A percentile compares a stretch with the other conserved stretches of the same genome.
These are phyloP conservation scores for Madurella mycetomatis DNA, from an alignment of 2,329 filamentous ascomycete species.

Conservation along the genomic window DNA sequence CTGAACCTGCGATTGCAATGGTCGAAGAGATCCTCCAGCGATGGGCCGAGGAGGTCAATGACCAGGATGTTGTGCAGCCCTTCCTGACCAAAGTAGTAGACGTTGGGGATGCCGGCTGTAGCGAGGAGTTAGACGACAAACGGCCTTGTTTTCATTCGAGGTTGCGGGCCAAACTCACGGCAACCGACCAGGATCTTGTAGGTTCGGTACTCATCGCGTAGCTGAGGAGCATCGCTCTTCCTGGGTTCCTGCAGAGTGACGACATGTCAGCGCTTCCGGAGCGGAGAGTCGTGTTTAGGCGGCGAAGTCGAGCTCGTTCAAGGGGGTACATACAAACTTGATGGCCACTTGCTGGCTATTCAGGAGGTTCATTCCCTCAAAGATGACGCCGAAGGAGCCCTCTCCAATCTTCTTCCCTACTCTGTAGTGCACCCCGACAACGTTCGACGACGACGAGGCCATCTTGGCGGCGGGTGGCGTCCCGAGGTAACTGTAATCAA, in stretches of 20 bases:
- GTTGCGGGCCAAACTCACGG: conserved; percentile 62
- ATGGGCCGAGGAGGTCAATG: conserved; percentile 91
- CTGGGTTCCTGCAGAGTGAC: conserved; percentile 69
- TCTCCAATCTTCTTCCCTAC: conserved; percentile 99
- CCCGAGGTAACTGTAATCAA: conserved; percentile 2
- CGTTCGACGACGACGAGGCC: conserved; percentile 89
- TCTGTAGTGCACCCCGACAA: conserved; percentile 96
- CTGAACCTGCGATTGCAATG: conserved; percentile 93
- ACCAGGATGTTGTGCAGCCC: conserved; percentile 98
- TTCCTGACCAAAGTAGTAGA: conserved; percentile 99
- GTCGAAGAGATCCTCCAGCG: conserved; percentile 94
- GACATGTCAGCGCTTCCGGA: conserved; percentile 14
- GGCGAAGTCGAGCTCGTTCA: background rate
- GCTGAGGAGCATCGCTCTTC: conserved; percentile 96
- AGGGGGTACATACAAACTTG: conserved; percentile 75
- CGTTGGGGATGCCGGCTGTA: conserved; percentile 93
- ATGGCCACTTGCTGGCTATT: conserved; percentile 99
- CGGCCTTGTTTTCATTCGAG: too few species aligned
- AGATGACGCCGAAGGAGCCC: conserved; percentile 97
- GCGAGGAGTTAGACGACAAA: conserved; percentile 17
- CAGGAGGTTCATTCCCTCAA: conserved; percentile 95
- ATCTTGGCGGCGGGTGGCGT: conserved; percentile 43
- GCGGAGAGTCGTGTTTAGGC: too few species aligned
- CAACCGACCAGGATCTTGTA: conserved; percentile 99
- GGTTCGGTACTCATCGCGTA: conserved; percentile 96